Percentiles rank a stretch among this genome's conserved stretches.
Conservation (phyloP, 164 flowering plant genomes). For the Magnolia kwangsiensis region DNA sequence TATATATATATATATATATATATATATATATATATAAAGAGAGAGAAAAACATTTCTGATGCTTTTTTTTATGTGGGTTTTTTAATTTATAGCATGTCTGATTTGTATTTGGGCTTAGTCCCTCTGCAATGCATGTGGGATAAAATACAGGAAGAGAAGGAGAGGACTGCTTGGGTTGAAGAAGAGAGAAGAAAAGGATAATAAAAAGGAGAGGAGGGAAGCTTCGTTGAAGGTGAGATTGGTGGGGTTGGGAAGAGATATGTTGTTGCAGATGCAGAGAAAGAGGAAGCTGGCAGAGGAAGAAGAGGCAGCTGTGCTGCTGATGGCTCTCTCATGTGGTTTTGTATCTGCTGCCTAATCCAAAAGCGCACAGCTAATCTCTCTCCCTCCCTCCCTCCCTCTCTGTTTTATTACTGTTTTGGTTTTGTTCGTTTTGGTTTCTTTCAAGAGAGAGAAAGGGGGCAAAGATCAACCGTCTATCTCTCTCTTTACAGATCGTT, state of each 20-base stretch:
- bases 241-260: slow-evolving; percentile 31
- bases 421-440: not conserved
- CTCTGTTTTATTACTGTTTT: not conserved
- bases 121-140: slow-evolving; percentile 88
- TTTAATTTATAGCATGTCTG: not conserved
- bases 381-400: not conserved
- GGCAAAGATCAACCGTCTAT: not conserved
- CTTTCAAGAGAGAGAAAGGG: not conserved
- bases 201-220: slow-evolving; percentile 20
- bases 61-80: not conserved
- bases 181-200: slow-evolving; percentile 24
- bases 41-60: not conserved
- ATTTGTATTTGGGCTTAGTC: slow-evolving; percentile 41
- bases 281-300: slow-evolving; percentile 51
- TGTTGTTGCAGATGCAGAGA: slow-evolving; percentile 26
- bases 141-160: slow-evolving; percentile 65
- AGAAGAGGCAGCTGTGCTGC: slow-evolving; percentile 66
- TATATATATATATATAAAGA: too few species aligned
- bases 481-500: not conserved
- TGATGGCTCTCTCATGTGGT: slow-evolving; percentile 79
- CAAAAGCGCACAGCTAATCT: not conserved
- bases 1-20: too few species aligned
- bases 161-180: slow-evolving; percentile 41
- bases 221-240: slow-evolving; percentile 30
- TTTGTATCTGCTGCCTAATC: slow-evolving; percentile 30